Percentiles rank a stretch among this genome's conserved stretches.
These are phyloP conservation scores for Colletotrichum tropicale DNA, from an alignment of 2,329 filamentous ascomycete species.

Conservation along the genomic window DNA sequence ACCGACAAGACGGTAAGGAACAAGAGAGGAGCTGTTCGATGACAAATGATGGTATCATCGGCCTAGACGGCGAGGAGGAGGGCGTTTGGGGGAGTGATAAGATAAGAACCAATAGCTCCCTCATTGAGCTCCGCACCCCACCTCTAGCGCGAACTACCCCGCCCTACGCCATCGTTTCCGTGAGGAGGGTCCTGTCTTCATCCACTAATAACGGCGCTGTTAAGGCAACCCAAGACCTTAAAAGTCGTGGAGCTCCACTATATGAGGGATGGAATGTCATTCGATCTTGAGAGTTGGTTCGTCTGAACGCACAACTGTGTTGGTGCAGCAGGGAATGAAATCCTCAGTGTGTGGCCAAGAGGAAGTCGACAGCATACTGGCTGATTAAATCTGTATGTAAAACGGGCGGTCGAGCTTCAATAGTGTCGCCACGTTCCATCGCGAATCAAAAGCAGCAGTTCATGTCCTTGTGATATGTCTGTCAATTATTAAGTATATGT, in stretches of 20 bases:
- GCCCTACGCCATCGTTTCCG: neutral
- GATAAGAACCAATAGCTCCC: neutral
- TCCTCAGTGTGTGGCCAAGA: neutral
- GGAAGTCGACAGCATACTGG: neutral
- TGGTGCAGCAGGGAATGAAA: neutral
- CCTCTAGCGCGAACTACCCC: slow-evolving; percentile 15
- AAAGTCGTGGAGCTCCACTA: neutral
- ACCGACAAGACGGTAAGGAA: neutral
- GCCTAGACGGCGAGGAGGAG: neutral
- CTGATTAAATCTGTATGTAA: fast-evolving
- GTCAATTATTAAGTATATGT: slow-evolving; percentile 13
- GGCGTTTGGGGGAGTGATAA: neutral
- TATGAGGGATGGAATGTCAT: neutral
- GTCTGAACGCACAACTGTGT: neutral
- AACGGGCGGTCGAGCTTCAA: neutral
- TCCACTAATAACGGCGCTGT: neutral
- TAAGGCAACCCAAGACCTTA: neutral
- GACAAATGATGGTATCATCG: slow-evolving; percentile 1
- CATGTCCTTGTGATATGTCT: neutral
- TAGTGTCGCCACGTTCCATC: neutral
- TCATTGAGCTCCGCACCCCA: slow-evolving; percentile 12
- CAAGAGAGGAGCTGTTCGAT: neutral
- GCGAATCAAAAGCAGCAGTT: neutral
- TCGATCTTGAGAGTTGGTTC: neutral
- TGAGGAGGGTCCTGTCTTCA: neutral